Conservation (phyloP, 768 basidiomycete genomes). For the Trametes gibbosa region DNA sequence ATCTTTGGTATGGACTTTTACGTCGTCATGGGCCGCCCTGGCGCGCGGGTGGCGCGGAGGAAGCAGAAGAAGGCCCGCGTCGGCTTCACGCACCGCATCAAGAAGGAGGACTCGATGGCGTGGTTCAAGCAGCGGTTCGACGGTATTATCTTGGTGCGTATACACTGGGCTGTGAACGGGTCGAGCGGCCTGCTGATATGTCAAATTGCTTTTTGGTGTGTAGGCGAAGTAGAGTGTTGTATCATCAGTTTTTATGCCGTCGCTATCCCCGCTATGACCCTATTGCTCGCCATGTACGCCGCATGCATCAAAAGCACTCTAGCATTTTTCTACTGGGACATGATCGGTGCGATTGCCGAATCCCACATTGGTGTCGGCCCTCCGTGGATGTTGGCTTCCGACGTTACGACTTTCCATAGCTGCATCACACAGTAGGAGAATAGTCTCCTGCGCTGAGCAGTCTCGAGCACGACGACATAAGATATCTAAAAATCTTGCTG, state of each 20-base stretch:
- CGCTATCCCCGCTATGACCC: slow-evolving; percentile 27
- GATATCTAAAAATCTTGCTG: too few relatives aligned
- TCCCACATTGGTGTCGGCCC: too few relatives aligned
- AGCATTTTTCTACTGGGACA: slow-evolving; percentile 15
- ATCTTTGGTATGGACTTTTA: slow-evolving; percentile 99
- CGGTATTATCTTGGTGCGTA: slow-evolving; percentile 90
- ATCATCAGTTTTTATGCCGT: slow-evolving; percentile 21
- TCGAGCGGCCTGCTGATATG: too few relatives aligned
- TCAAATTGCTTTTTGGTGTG: neutral
- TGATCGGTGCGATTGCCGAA: neutral
- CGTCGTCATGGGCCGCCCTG: slow-evolving; percentile 96
- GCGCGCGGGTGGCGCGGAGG: slow-evolving; percentile 85
- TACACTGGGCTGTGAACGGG: too few relatives aligned
- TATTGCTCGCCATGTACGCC: slow-evolving; percentile 30
- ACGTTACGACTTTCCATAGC: too few relatives aligned
- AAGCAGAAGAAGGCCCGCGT: slow-evolving; percentile 86
- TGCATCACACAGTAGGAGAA: too few relatives aligned
- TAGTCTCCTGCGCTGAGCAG: too few relatives aligned
- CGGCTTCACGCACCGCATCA: slow-evolving; percentile 86
- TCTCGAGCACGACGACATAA: too few relatives aligned
- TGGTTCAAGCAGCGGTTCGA: slow-evolving; percentile 99
- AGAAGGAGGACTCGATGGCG: slow-evolving; percentile 93
- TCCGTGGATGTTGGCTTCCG: too few relatives aligned
- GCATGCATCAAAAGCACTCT: slow-evolving; percentile 25
- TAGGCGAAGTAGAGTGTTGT: slow-evolving; percentile 26